A percentile compares a stretch with the other conserved stretches of the same genome.
phyloP scores from a whole-genome alignment of 73 alveolate genomes.

The Tetrahymena borealis region DNA sequence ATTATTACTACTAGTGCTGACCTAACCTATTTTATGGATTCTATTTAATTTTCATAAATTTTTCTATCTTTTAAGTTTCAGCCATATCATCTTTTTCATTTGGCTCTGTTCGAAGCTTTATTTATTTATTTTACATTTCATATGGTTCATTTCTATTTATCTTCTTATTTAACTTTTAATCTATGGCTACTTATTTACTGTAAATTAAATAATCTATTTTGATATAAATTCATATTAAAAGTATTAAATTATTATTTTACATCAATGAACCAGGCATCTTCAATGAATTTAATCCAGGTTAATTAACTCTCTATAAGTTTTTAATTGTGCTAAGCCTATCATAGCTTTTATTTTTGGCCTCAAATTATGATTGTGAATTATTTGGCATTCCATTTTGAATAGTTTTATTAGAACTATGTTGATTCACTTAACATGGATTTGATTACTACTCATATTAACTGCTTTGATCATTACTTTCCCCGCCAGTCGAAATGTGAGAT shows the following conservation, averaged over 20 bases:
- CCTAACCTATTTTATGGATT: neutral
- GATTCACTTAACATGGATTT: no score
- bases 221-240: neutral
- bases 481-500: no score
- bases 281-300: no score
- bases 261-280: no score
- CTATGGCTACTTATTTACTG: neutral
- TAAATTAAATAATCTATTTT: neutral
- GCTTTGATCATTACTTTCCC: no score
- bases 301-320: no score
- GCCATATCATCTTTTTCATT: neutral
- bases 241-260: neutral
- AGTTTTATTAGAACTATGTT: no score
- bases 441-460: no score
- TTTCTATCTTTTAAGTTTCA: neutral
- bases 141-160: neutral
- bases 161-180: neutral
- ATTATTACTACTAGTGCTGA: neutral
- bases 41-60: neutral
- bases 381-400: no score
- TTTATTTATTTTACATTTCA: neutral
- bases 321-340: no score
- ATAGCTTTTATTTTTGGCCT: no score
- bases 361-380: no score
- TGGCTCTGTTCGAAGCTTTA: neutral